phyloP scores from a whole-genome alignment of 2,329 filamentous ascomycete species.

The Fusarium incarnatum region DNA sequence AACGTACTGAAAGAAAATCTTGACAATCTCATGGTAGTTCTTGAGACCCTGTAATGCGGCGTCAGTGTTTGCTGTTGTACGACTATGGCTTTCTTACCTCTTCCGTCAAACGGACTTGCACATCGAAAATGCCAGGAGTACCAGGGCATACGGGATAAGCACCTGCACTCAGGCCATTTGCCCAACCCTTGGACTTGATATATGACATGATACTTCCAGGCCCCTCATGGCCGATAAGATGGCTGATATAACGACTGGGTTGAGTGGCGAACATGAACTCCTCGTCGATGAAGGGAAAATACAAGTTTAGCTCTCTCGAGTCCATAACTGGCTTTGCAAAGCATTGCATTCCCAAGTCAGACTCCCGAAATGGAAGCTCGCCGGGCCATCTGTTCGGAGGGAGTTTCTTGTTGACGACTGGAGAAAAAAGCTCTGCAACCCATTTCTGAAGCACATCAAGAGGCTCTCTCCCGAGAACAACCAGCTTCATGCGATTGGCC shows the following conservation, averaged over 20 bases:
- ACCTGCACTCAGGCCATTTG: slow-evolving; percentile 83
- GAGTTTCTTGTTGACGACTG: slow-evolving; percentile 84
- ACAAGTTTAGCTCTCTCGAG: slow-evolving; percentile 79
- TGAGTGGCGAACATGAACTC: slow-evolving; percentile 82
- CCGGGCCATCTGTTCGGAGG: slow-evolving; percentile 67
- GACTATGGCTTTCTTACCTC: slow-evolving; percentile 64
- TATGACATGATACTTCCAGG: slow-evolving; percentile 92
- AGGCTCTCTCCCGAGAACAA: slow-evolving; percentile 83
- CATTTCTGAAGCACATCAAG: slow-evolving; percentile 86
- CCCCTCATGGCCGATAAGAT: slow-evolving; percentile 91
- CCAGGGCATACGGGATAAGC: slow-evolving; percentile 82
- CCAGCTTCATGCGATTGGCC: slow-evolving; percentile 92
- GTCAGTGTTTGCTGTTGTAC: slow-evolving; percentile 13
- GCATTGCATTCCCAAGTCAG: slow-evolving; percentile 72
- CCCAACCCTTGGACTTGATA: slow-evolving; percentile 91
- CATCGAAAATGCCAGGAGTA: slow-evolving; percentile 79
- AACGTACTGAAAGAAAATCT: slow-evolving; percentile 91
- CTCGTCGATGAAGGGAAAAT: slow-evolving; percentile 88
- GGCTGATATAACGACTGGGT: slow-evolving; percentile 86
- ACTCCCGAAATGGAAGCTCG: slow-evolving; percentile 61
- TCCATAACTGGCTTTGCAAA: slow-evolving; percentile 96
- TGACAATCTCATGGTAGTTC: slow-evolving; percentile 84
- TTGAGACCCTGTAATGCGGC: slow-evolving; percentile 67
- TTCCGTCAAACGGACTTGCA: slow-evolving; percentile 83
- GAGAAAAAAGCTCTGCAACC: slow-evolving; percentile 85